phyloP scores from a whole-genome alignment of 1,284 basidiomycete species.

The Inonotus hispidus region DNA sequence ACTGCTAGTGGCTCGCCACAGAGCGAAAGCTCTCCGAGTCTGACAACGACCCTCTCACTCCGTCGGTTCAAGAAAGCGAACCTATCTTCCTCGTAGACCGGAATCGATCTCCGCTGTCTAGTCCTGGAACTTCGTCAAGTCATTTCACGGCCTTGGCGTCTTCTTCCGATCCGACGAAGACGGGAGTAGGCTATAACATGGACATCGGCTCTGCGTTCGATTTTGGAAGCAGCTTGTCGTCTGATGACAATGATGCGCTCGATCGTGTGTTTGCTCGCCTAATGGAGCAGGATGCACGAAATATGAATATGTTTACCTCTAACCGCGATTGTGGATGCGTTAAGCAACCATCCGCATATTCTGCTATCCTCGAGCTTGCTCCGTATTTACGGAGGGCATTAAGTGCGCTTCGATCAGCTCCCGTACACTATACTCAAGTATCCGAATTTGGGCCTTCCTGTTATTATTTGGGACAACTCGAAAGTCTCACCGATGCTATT shows the following conservation, averaged over 20 bases:
- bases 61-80: not conserved
- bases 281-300: conserved; percentile 8
- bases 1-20: not conserved
- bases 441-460: conserved; percentile 1
- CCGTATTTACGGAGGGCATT: conserved; percentile 14
- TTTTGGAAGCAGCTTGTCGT: not conserved
- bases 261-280: conserved; percentile 14
- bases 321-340: conserved; percentile 11
- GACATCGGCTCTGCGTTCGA: conserved; percentile 8
- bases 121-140: not conserved
- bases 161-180: not conserved
- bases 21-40: not conserved
- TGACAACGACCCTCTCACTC: conserved; percentile 6
- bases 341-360: conserved; percentile 10
- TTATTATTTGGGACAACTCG: conserved; percentile 1
- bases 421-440: conserved; percentile 9
- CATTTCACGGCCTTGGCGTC: not conserved
- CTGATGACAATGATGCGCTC: conserved; percentile 5
- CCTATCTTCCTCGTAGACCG: conserved; percentile 5
- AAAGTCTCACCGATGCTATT: conserved; percentile 4
- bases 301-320: not conserved
- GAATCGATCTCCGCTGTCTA: not conserved
- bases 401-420: conserved; percentile 8
- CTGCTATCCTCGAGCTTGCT: conserved; percentile 12
- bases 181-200: not conserved